phyloP scores from a whole-genome alignment of 345 rosid species.

The Euphorbia peplus region DNA sequence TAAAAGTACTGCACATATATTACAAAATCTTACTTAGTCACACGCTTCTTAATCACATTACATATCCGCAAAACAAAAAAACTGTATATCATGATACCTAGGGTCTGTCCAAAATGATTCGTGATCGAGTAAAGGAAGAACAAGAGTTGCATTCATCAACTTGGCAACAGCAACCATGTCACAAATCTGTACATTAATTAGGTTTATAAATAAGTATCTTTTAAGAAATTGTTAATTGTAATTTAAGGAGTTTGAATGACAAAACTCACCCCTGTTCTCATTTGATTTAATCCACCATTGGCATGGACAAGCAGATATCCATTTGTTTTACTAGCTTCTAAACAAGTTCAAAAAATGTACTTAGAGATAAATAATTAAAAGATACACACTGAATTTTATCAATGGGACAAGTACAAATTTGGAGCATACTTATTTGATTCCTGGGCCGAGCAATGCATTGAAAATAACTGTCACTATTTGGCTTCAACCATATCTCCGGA shows the following conservation, averaged over 20 bases:
- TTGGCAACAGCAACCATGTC: slow-evolving; percentile 97
- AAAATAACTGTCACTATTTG: slow-evolving; percentile 53
- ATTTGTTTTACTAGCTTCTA: slow-evolving; percentile 51
- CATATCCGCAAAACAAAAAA: not conserved
- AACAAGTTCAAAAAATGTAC: not conserved
- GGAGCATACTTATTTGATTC: slow-evolving; percentile 49
- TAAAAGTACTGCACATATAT: slow-evolving; percentile 61
- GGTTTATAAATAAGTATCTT: not conserved
- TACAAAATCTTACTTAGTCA: not conserved
- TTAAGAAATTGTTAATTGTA: not conserved
- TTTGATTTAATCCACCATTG: slow-evolving; percentile 97
- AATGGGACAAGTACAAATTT: not conserved
- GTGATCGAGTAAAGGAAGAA: slow-evolving; percentile 94
- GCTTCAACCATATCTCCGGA: slow-evolving; percentile 90
- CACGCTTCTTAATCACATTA: not conserved
- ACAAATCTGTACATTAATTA: slow-evolving; percentile 61
- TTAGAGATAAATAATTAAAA: not conserved
- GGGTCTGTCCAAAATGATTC: slow-evolving; percentile 98
- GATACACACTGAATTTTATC: not conserved
- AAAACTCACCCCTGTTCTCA: slow-evolving; percentile 94
- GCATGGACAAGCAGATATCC: slow-evolving; percentile 93
- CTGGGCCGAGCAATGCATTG: slow-evolving; percentile 65
- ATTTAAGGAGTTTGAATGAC: no score
- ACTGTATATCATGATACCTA: slow-evolving; percentile 46
- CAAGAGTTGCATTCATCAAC: slow-evolving; percentile 94